These are phyloP conservation scores for Kazachstania taianensis DNA, from an alignment of 805 yeast species.

Conservation along the genomic window DNA sequence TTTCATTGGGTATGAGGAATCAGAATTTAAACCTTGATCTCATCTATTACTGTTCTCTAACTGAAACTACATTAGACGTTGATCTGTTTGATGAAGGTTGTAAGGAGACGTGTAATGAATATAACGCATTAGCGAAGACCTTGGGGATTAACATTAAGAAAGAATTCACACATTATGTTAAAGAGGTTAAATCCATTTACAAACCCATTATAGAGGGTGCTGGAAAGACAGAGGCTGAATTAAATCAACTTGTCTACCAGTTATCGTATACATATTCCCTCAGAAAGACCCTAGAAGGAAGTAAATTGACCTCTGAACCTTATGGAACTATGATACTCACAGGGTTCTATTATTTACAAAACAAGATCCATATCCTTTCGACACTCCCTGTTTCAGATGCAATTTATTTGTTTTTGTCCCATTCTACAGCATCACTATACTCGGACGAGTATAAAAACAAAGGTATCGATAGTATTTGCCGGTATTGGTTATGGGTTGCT, in stretches of 20 bases:
- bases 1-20: slow-evolving; percentile 33
- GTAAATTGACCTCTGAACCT: slow-evolving; percentile 24
- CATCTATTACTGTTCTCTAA: slow-evolving; percentile 16
- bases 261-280: slow-evolving; percentile 30
- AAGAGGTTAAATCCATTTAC: slow-evolving; percentile 36
- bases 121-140: slow-evolving; percentile 41
- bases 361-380: slow-evolving; percentile 10
- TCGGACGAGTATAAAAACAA: slow-evolving; percentile 17
- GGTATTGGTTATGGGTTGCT: slow-evolving; percentile 32
- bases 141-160: slow-evolving; percentile 49
- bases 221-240: slow-evolving; percentile 20
- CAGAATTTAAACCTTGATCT: slow-evolving; percentile 16
- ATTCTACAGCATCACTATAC: slow-evolving; percentile 34
- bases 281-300: slow-evolving; percentile 21
- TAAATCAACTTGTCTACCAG: slow-evolving; percentile 31
- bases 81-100: slow-evolving; percentile 1
- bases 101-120: slow-evolving; percentile 26
- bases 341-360: slow-evolving; percentile 15
- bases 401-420: slow-evolving; percentile 33
- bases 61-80: neutral
- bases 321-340: slow-evolving; percentile 27
- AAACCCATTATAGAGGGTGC: slow-evolving; percentile 12
- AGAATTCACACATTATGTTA: slow-evolving; percentile 29
- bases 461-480: slow-evolving; percentile 22
- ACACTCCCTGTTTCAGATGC: slow-evolving; percentile 18